Evolutionary conservation across 208 protist genomes (phyloP), one percentile per base, ranked within the genome.

Genomic region (Acanthamoeba divionensis): DNA sequence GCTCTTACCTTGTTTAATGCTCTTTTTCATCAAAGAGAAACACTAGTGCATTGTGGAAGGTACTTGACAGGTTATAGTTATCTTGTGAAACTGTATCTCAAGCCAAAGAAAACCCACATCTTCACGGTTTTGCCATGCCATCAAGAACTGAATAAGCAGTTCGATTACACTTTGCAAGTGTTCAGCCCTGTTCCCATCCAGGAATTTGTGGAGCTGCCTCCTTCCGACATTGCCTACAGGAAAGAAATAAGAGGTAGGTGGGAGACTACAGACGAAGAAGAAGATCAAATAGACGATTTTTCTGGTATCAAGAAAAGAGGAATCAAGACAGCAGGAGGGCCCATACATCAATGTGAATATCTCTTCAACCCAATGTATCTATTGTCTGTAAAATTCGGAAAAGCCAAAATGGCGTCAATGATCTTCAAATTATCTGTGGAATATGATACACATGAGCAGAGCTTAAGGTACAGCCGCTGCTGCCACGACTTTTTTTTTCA

Each of bases 301-400:
- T n/a, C 36, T 75, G 7, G 45, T 75, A 6, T 21, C 50, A 6
- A 75, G 15, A 21, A 5, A 21, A 52, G 52, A n/a, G 52, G 13
- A 18, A 18, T 31, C 10, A 31, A 8, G 13, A 29, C 10, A 82
- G 71, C 12, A 62, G 38, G 44, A 57, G 26, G 71, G 47, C 45
- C 0, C 29, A 4, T 18, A 0, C 0, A 50, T 15, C n/a, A 15
- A 60, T 36, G 47, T 47, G 2, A 82, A 15, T 82, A 57, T 33
- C 26, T 82, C 31, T 50, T 82, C 71, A 82, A 82, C 26, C 71
- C 71, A 18, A 82, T 82, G 71, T 82, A 82, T 52, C 26, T 82
- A 15, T 21, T 82, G 29, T 57, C 71, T 31, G 54, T 82, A 44
- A 1, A 24, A 9, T 50, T 8, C 0, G 0, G n/a, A 4, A 21